These are phyloP conservation scores for Acacia melanoxylon DNA, from an alignment of 306 rosid species.

Conservation along the genomic window DNA sequence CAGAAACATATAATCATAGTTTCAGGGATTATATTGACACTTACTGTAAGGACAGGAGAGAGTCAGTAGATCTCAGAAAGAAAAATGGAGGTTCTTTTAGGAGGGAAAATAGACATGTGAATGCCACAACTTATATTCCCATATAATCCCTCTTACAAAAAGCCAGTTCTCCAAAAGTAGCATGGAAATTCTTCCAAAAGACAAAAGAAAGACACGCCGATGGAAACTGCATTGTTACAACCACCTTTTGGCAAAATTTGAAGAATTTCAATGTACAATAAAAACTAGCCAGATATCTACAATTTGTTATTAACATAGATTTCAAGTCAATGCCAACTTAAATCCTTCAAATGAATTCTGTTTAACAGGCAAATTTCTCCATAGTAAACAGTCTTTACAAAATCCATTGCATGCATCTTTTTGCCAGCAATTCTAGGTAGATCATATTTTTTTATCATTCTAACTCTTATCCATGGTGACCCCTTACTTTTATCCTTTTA, in stretches of 20 bases:
- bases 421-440: no score
- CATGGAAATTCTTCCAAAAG: neutral
- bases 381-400: no score
- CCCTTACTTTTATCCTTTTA: neutral
- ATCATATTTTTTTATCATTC: neutral
- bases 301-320: slow-evolving; percentile 6
- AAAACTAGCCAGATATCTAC: neutral
- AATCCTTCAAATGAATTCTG: slow-evolving; percentile 7
- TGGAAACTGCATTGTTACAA: neutral
- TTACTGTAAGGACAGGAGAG: slow-evolving; percentile 5
- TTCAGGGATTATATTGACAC: slow-evolving; percentile 18
- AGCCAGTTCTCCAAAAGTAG: neutral
- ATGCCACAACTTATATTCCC: slow-evolving; percentile 5
- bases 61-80: slow-evolving; percentile 1
- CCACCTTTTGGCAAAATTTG: neutral
- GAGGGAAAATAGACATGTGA: slow-evolving; percentile 6
- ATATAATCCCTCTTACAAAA: slow-evolving; percentile 13
- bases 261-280: neutral
- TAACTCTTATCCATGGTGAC: neutral
- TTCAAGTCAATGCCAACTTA: neutral
- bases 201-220: neutral
- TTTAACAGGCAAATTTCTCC: no score
- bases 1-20: slow-evolving; percentile 14
- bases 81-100: neutral
- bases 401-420: no score